These are phyloP conservation scores for Escallonia rubra DNA, from an alignment of 129 eudicot genomes.

Conservation along the genomic window DNA sequence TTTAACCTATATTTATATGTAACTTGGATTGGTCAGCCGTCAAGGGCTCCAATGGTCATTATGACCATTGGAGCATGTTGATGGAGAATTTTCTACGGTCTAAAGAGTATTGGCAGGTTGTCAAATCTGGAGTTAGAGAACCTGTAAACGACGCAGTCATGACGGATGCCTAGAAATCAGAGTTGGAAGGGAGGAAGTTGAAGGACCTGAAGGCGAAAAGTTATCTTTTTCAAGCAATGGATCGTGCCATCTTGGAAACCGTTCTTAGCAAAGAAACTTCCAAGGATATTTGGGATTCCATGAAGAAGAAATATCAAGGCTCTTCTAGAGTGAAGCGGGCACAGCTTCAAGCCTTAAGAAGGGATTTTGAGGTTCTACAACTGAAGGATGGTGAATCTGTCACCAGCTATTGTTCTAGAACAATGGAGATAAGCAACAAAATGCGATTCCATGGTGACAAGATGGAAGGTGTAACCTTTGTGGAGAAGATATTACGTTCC, in stretches of 20 bases:
- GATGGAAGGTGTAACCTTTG: neutral
- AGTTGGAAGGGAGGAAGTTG: neutral
- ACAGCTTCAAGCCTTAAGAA: neutral
- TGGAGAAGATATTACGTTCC: neutral
- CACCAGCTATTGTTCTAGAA: neutral
- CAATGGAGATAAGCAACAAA: neutral
- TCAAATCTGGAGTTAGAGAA: neutral
- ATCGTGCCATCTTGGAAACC: neutral
- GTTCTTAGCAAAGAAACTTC: neutral
- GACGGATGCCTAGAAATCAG: neutral
- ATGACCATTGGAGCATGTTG: neutral
- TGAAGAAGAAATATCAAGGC: slow-evolving; percentile 1
- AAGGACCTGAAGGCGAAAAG: neutral
- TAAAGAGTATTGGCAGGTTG: neutral
- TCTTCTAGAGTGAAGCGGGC: neutral
- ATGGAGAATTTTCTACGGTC: neutral
- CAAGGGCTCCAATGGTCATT: too few species aligned
- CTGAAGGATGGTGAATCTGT: neutral
- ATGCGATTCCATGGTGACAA: neutral
- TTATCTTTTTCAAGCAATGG: neutral
- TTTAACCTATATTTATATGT: too few species aligned
- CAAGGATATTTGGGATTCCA: neutral
- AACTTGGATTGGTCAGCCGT: too few species aligned
- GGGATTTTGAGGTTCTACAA: neutral
- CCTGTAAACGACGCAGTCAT: neutral